phyloP scores from a whole-genome alignment of 352 stramenopile species.

The Globisporangium orthogonon region DNA sequence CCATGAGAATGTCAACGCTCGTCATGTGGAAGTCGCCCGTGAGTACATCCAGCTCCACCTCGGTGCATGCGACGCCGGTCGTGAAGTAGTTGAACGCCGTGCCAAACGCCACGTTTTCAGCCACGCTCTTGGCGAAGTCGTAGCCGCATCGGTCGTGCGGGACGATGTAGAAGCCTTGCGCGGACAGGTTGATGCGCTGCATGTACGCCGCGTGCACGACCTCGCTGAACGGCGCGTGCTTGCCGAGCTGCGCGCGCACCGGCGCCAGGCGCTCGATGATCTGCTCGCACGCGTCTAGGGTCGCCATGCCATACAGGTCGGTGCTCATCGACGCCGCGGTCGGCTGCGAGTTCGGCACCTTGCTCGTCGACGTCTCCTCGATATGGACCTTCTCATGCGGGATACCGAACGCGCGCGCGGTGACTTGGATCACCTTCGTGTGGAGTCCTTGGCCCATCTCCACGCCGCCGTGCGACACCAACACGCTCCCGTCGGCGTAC shows the following conservation, averaged over 20 bases:
- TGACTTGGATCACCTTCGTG: slow-evolving; percentile 91
- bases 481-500: slow-evolving; percentile 93
- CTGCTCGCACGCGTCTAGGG: slow-evolving; percentile 93
- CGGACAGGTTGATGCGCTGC: slow-evolving; percentile 90
- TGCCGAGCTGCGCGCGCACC: slow-evolving; percentile 64
- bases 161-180: slow-evolving; percentile 95
- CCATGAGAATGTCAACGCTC: slow-evolving; percentile 85
- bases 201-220: slow-evolving; percentile 90
- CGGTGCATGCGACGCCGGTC: slow-evolving; percentile 89
- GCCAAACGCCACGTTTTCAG: slow-evolving; percentile 86
- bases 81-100: slow-evolving; percentile 96
- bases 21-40: slow-evolving; percentile 91
- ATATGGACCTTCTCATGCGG: slow-evolving; percentile 90
- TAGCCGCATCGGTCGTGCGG: slow-evolving; percentile 90
- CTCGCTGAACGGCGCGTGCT: slow-evolving; percentile 70
- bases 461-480: slow-evolving; percentile 94
- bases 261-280: slow-evolving; percentile 90
- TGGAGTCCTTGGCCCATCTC: slow-evolving; percentile 98
- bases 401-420: slow-evolving; percentile 91
- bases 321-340: slow-evolving; percentile 95
- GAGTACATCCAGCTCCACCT: slow-evolving; percentile 94
- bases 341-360: slow-evolving; percentile 92
- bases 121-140: slow-evolving; percentile 85
- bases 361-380: slow-evolving; percentile 92
- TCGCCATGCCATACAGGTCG: slow-evolving; percentile 96